phyloP scores from a whole-genome alignment of 2,329 filamentous ascomycete species.

The Microthyrium microscopicum region DNA sequence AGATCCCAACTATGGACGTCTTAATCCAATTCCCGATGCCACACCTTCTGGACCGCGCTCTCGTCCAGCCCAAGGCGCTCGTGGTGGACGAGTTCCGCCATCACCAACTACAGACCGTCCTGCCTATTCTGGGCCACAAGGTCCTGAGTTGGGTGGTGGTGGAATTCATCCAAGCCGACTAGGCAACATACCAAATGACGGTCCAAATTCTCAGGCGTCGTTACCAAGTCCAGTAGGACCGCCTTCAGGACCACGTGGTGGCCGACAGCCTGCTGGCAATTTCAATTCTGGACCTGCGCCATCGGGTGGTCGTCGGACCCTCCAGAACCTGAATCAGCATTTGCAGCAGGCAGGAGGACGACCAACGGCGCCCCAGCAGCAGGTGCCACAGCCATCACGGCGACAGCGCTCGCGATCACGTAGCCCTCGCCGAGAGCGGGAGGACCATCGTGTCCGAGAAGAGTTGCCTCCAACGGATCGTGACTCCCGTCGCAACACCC shows the following conservation, averaged over 20 bases:
- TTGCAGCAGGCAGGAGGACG: no score
- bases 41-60: constrained; percentile 37
- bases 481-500: no score
- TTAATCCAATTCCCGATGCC: constrained; percentile 30
- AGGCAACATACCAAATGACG: constrained; percentile 22
- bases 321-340: no score
- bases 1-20: constrained; percentile 32
- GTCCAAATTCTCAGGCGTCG: constrained; percentile 7
- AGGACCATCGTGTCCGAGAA: no score
- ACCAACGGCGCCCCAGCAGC: no score
- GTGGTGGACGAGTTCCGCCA: constrained; percentile 17
- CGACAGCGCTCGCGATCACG: no score
- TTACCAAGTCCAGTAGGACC: constrained; percentile 1
- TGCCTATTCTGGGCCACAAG: constrained; percentile 11
- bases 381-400: no score
- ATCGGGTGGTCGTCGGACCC: no score
- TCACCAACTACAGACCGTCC: constrained; percentile 12
- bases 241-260: constrained; percentile 7
- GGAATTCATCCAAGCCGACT: constrained; percentile 40
- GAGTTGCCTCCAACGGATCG: no score
- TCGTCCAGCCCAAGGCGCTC: constrained; percentile 18
- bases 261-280: no score
- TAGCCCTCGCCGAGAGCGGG: no score
- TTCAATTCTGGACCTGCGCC: no score
- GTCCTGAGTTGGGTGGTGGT: constrained; percentile 21